phyloP scores from a whole-genome alignment of 139 green algal species.

The Tetradesmus lagerheimii region DNA sequence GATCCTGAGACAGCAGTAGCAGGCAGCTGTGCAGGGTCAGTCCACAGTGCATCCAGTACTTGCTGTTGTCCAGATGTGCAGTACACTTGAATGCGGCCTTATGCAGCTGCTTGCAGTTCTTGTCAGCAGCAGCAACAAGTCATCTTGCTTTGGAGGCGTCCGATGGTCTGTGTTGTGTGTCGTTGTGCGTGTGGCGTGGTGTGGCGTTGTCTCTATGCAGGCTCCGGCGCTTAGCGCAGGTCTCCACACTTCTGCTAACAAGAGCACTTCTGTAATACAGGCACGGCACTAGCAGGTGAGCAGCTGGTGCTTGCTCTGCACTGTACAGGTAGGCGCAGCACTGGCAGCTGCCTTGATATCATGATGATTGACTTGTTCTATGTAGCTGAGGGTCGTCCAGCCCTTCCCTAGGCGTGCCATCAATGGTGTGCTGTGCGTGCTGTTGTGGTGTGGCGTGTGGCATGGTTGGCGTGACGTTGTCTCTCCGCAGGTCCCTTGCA shows the following conservation, averaged over 20 bases:
- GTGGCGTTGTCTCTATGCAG: background rate
- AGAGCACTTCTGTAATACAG: background rate
- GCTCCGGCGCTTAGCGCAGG: background rate
- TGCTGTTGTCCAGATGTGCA: too few species aligned
- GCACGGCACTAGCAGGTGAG: background rate
- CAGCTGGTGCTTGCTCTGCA: background rate
- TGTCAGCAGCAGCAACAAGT: background rate
- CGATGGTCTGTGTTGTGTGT: background rate
- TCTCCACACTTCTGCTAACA: background rate
- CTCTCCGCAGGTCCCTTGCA: background rate
- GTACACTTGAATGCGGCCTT: too few species aligned
- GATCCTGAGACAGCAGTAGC: background rate
- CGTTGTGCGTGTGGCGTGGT: background rate
- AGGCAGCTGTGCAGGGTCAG: background rate
- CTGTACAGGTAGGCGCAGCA: background rate
- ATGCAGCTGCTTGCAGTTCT: too few species aligned
- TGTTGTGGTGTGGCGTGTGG: too few species aligned
- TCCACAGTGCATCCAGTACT: background rate
- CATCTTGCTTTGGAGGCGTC: background rate
- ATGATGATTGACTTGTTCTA: background rate
- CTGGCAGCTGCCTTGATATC: background rate
- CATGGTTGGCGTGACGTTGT: background rate
- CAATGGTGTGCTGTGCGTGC: conserved; percentile 12
- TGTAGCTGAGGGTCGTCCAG: too few species aligned
- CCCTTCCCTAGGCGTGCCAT: background rate